phyloP scores from a whole-genome alignment of 495 filamentous ascomycete genomes.

The Astrothelium subdiscretum region DNA sequence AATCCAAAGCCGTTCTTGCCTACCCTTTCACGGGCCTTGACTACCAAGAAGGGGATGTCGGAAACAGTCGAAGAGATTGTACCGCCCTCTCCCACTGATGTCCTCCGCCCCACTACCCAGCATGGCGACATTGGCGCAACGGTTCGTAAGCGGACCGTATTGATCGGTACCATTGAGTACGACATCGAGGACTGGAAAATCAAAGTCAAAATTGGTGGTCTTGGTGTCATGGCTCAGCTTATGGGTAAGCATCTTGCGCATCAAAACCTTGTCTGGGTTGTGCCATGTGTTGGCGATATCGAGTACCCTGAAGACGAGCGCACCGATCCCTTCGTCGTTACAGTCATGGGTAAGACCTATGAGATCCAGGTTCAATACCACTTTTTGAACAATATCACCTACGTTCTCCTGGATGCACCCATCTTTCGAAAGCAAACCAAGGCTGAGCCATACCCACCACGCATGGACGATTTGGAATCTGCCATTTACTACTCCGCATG shows the following conservation, averaged over 20 bases:
- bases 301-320: constrained; percentile 50
- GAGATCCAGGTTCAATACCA: constrained; percentile 58
- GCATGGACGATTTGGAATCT: constrained; percentile 64
- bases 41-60: background rate
- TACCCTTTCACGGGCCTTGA: background rate
- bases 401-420: constrained; percentile 57
- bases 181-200: constrained; percentile 62
- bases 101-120: background rate
- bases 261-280: constrained; percentile 63
- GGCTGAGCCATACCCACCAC: constrained; percentile 55
- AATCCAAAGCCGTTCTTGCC: constrained; percentile 11
- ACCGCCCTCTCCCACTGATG: background rate
- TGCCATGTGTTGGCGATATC: constrained; percentile 60
- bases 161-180: constrained; percentile 65
- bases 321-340: constrained; percentile 53
- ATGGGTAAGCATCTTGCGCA: constrained; percentile 61
- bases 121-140: constrained; percentile 1
- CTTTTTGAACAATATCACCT: constrained; percentile 55
- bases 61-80: background rate
- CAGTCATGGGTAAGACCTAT: constrained; percentile 52
- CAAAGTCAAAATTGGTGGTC: constrained; percentile 62
- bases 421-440: constrained; percentile 60
- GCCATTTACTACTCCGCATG: constrained; percentile 65
- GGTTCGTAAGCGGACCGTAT: constrained; percentile 38
- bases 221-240: constrained; percentile 55